Conservation (phyloP, 2,329 filamentous ascomycete species). For the Myriosclerotinia duriaeana region DNA sequence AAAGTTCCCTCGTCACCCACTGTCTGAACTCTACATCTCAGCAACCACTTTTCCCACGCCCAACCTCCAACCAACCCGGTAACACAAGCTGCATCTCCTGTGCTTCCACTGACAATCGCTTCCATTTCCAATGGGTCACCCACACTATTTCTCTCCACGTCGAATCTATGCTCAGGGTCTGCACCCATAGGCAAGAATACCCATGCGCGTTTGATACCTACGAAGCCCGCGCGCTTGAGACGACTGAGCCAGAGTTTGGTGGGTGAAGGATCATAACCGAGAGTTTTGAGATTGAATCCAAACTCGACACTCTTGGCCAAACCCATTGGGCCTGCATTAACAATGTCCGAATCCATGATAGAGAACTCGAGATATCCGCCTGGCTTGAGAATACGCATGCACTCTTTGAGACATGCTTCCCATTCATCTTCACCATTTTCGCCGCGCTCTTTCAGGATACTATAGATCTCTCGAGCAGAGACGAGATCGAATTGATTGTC, state of each 20-base stretch:
- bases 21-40: constrained; percentile 84
- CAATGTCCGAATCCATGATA: constrained; percentile 84
- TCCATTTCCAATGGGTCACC: constrained; percentile 55
- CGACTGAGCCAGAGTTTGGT: constrained; percentile 79
- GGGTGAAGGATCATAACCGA: constrained; percentile 84
- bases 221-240: constrained; percentile 73
- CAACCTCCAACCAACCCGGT: constrained; percentile 82
- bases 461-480: constrained; percentile 83
- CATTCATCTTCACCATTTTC: constrained; percentile 79
- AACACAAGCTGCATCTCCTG: constrained; percentile 69
- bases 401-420: constrained; percentile 80
- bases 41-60: constrained; percentile 95
- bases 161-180: constrained; percentile 46
- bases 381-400: constrained; percentile 83
- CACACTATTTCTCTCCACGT: constrained; percentile 43
- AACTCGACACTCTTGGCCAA: constrained; percentile 89
- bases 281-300: constrained; percentile 80
- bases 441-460: constrained; percentile 71
- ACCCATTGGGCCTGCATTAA: constrained; percentile 76
- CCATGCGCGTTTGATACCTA: constrained; percentile 81
- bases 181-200: constrained; percentile 80
- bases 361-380: constrained; percentile 91
- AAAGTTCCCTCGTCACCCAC: constrained; percentile 66
- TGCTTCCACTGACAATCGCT: constrained; percentile 65
- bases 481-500: constrained; percentile 87